Evolutionary conservation across 2,329 filamentous ascomycete species (phyloP), one percentile per base, ranked within the genome.

Genomic region (Xylariaceae sp.): DNA sequence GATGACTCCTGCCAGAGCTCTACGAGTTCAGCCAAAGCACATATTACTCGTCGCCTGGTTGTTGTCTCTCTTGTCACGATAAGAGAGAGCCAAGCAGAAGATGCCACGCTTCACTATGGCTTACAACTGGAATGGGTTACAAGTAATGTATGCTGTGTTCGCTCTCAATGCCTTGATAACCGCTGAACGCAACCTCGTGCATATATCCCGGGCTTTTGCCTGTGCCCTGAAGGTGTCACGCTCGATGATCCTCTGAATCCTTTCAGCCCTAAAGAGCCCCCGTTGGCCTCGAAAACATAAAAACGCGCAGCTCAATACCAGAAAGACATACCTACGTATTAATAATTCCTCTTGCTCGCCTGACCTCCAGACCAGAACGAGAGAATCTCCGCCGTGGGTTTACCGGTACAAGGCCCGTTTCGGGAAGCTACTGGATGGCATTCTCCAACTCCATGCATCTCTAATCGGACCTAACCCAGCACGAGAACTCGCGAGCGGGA

Each of bases 381-480:
- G 17, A 23, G 47, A 49, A 8, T 11, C 49, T 11, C 49, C 34
- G 49, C 23, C 49, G 49, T 13, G 18, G 13, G 48, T 39, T 45
- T 52, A 35, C 11, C 54, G 44, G 39, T 39, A 47, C 17, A 34
- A 17, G 50, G 34, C 51, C 51, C 50, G 39, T 51, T 52, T 44
- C 44, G 53, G 54, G 50, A 57, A 56, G 48, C 52, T 53, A 47
- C 53, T 59, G 58, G 56, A 51, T 58, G 53, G 58, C 53, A 37
- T 58, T 62, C 59, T 64, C 62, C 62, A 64, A 59, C 45, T 53
- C 39, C 5, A 53, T 60, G 62, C 57, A 62, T 58, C 48, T 60
- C 54, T 64, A 64, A 64, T 64, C 62, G 62, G 62, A 64, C 62
- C 62, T 64, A 64, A 64, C 62, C 57, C 60, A 64, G 59, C 51